Evolutionary conservation across 495 filamentous ascomycete species (phyloP), one percentile per base, ranked within the genome.

Genomic region (Neurospora sp.): DNA sequence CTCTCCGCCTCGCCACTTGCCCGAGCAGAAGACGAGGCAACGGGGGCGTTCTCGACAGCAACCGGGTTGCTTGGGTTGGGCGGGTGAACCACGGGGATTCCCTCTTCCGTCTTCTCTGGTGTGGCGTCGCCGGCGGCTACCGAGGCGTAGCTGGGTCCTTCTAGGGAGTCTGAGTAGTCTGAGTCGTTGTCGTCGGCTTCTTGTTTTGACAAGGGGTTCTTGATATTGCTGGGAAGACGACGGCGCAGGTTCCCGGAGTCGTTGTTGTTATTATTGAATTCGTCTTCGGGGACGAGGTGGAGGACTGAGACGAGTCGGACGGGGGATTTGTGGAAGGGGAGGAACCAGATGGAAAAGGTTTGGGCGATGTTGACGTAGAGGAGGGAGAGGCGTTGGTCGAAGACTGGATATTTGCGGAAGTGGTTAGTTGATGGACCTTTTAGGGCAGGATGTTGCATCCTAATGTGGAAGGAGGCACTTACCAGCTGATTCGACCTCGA

Each of bases 291-390:
- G n/a, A 78, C 82, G 6, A 96, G 86, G 61, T 88, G 80, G 4
- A 97, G 82, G n/a, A 94, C 88, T 0, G 90, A 91, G n/a, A 91
- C 90, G 12, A 96, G 86, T 35, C 83, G 86, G 70, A 92, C 92
- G 2, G 86, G 85, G 20, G 91, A 85, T 10, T 85, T 81, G 82
- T 93, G 87, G 80, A 91, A 91, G 18, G 93, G 93, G 61, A 96
- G 77, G 74, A 94, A 81, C 88, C 91, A 94, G 73, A 94, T 86
- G 7, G 88, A 87, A 80, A 96, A 96, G 46, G 89, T 82, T 79
- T 96, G 93, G 48, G 81, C 85, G 73, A 93, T 85, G 20, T 85
- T 84, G 70, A 93, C 85, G 80, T 94, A 96, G 73, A 96, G 85
- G 74, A 86, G 85, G 27, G 88, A 85, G 39, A 86, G 85, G 9